These are phyloP conservation scores for Globisporangium alternatum DNA, from an alignment of 352 stramenopile genomes.

Conservation along the genomic window DNA sequence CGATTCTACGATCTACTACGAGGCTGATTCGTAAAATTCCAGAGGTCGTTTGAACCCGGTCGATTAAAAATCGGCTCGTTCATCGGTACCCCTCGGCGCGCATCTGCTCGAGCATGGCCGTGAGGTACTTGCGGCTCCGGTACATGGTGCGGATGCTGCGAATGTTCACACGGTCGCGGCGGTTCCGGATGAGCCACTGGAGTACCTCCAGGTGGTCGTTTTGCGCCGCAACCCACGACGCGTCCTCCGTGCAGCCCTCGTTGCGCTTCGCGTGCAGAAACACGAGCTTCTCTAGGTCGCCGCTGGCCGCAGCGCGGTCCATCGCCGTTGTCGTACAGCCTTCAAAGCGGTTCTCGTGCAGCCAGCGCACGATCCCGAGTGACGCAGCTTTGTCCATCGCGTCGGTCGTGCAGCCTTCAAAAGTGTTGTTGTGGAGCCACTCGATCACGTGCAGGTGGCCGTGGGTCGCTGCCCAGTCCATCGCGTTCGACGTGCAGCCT, in stretches of 20 bases:
- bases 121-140: constrained; percentile 9
- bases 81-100: constrained; percentile 7
- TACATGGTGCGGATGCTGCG: constrained; percentile 16
- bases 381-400: constrained; percentile 16
- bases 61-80: neutral
- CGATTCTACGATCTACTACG: too few species aligned
- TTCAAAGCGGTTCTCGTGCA: constrained; percentile 4
- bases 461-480: constrained; percentile 6
- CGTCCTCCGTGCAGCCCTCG: constrained; percentile 14
- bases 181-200: constrained; percentile 14
- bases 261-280: constrained; percentile 9
- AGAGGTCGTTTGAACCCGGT: too few species aligned
- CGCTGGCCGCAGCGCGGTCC: constrained; percentile 10
- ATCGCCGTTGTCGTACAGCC: constrained; percentile 11
- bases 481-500: constrained; percentile 15
- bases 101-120: constrained; percentile 12
- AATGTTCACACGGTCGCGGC: constrained; percentile 13
- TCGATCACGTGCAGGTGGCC: constrained; percentile 3
- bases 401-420: constrained; percentile 15
- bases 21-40: too few species aligned
- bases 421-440: constrained; percentile 12
- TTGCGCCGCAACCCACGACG: constrained; percentile 7
- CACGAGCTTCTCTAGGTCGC: constrained; percentile 7
- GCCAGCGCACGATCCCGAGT: constrained; percentile 11
- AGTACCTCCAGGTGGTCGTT: constrained; percentile 16